Percentiles rank a stretch among this genome's conserved stretches.
Conservation (phyloP, 139 green algal genomes). For the Mesostigma viride region DNA sequence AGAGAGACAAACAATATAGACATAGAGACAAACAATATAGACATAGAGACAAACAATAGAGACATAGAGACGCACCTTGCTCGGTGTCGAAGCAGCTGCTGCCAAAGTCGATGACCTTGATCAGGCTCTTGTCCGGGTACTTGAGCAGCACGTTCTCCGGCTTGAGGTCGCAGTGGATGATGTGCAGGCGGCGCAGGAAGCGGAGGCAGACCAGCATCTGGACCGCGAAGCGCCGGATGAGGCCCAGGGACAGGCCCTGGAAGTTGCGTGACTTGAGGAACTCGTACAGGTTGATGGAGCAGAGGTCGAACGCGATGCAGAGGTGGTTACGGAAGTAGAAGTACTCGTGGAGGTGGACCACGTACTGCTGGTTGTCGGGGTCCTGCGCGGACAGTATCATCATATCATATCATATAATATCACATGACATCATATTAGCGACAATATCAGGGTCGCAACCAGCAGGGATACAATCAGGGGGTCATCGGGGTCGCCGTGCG, state of each 20-base stretch:
- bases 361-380: constrained; percentile 1
- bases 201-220: constrained; percentile 40
- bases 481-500: no score
- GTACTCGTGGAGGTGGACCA: constrained; percentile 59
- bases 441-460: no score
- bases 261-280: constrained; percentile 76
- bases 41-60: no score
- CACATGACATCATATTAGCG: no score
- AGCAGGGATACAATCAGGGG: no score
- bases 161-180: constrained; percentile 99
- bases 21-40: no score
- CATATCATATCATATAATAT: no score
- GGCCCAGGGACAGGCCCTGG: constrained; percentile 45
- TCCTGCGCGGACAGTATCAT: no score
- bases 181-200: constrained; percentile 60
- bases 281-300: constrained; percentile 79
- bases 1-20: no score
- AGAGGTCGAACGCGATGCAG: constrained; percentile 78
- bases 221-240: constrained; percentile 18
- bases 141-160: constrained; percentile 94
- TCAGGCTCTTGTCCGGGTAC: constrained; percentile 22
- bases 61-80: no score
- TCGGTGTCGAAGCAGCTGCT: constrained; percentile 16
- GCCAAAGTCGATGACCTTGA: constrained; percentile 98
- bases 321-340: constrained; percentile 76